Evolutionary conservation across 306 rosid species (phyloP).

Genomic region (Quercus wislizeni): DNA sequence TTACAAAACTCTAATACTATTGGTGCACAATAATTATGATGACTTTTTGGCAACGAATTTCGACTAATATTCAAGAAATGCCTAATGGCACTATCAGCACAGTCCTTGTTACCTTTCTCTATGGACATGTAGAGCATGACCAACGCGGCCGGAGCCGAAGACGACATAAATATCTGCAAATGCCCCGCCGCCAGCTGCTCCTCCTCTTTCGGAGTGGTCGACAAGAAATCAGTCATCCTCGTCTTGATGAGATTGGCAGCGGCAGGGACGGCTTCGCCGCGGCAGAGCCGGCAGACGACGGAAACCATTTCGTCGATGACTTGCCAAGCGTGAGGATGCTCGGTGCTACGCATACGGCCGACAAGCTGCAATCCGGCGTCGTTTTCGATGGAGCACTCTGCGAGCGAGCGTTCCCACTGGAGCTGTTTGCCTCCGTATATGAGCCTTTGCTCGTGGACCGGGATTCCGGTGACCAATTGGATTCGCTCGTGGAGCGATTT

Average conservation of each 20-base stretch:
- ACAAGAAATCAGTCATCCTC: conserved; percentile 30
- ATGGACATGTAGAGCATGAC: conserved; percentile 58
- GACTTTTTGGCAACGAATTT: conserved; percentile 19
- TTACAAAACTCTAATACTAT: conserved; percentile 63
- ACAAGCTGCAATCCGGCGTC: conserved; percentile 61
- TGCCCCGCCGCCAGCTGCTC: conserved; percentile 35
- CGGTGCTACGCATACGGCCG: conserved; percentile 57
- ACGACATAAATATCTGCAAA: conserved; percentile 53
- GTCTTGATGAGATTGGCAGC: conserved; percentile 32
- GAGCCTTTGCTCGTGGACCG: conserved; percentile 48
- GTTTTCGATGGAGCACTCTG: conserved; percentile 57
- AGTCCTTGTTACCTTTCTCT: conserved; percentile 20
- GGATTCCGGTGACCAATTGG: conserved; percentile 42
- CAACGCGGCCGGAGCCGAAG: conserved; percentile 46
- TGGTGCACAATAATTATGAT: conserved; percentile 33
- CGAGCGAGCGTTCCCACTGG: conserved; percentile 46
- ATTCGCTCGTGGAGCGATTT: conserved; percentile 43
- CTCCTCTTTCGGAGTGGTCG: conserved; percentile 21
- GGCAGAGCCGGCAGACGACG: conserved; percentile 39
- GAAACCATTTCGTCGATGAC: conserved; percentile 42
- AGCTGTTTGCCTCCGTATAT: conserved; percentile 64
- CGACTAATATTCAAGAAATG: conserved; percentile 38
- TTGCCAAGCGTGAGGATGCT: conserved; percentile 45
- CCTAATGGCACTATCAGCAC: conserved; percentile 44
- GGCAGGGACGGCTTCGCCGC: conserved; percentile 35